phyloP scores from a whole-genome alignment of 208 protist species.

The Zelonia costaricensis region DNA sequence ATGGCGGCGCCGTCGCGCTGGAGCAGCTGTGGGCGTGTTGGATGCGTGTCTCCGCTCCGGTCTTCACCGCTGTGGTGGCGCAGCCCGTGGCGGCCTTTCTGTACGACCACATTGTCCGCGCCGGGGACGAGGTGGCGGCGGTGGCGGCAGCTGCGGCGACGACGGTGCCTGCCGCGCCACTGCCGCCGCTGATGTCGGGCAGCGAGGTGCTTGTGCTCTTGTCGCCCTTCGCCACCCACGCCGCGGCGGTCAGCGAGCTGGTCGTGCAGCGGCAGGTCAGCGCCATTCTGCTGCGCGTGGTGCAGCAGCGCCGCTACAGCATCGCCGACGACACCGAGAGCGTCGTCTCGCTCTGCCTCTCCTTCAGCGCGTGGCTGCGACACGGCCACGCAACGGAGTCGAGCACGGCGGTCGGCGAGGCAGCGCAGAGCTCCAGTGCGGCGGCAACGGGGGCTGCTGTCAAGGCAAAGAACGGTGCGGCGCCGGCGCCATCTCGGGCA shows the following conservation, averaged over 20 bases:
- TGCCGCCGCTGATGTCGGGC: constrained; percentile 14
- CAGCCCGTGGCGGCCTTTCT: constrained; percentile 19
- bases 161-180: not conserved
- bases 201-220: constrained; percentile 27
- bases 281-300: constrained; percentile 17
- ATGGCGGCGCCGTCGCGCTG: constrained; percentile 6
- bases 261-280: constrained; percentile 19
- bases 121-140: not conserved
- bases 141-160: not conserved
- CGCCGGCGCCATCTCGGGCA: too few species aligned
- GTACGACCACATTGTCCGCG: constrained; percentile 9
- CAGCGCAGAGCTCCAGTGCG: not conserved
- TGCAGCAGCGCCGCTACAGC: constrained; percentile 16
- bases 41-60: constrained; percentile 11
- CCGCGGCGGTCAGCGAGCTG: constrained; percentile 13
- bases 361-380: constrained; percentile 23
- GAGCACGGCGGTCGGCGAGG: not conserved
- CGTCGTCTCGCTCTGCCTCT: constrained; percentile 31
- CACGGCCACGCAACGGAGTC: not conserved
- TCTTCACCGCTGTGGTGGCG: constrained; percentile 22
- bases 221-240: constrained; percentile 23
- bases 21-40: constrained; percentile 36
- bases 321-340: constrained; percentile 27
- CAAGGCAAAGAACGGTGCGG: not conserved
- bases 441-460: not conserved